Evolutionary conservation across 2,329 filamentous ascomycete genomes (phyloP), one percentile per base, ranked within the genome.

Genomic region (Albophoma yamanashiensis): DNA sequence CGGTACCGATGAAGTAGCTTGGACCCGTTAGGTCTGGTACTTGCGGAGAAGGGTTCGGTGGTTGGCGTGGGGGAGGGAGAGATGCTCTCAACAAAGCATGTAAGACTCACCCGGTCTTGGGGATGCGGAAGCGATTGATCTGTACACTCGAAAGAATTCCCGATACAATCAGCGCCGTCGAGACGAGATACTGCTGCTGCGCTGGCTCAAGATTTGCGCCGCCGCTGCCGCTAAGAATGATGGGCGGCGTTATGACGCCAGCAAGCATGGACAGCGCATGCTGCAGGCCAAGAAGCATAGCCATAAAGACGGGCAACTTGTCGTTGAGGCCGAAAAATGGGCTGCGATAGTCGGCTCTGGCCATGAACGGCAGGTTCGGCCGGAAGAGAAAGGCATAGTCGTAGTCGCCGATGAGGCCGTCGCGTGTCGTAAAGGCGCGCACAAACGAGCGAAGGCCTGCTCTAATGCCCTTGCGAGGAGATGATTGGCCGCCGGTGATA

Each of bases 301-400:
- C 88, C 22, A 94, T 76, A 9, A 92, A 69, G 11, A 93, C 82
- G 4, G 90, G 90, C 81, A 94, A 89, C 60, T 76, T 77, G 72
- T 92, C 89, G 66, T 93, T 82, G 45, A 93, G 83, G n/a, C 89
- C 90, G 68, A 93, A 94, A 73, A 95, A 94, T 0, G 90, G 90
- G 39, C 88, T 84, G 43, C 65, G 60, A 64, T 76, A 74, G 40
- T 72, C 71, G 6, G 76, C 67, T 71, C 82, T 69, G 70, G 82
- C 86, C 79, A 94, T 86, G 73, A 96, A 96, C 0, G 92, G 92
- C 27, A 96, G 74, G 65, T 89, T 92, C 1, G 85, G 89, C 27
- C 78, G 85, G 79, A 97, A 96, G 47, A 97, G 85, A 69, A 92
- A 94, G 42, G 73, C 89, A 81, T 97, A 97, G 79, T 97, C 89